These are phyloP conservation scores for Calophaca sinica DNA, from an alignment of 306 rosid species.

Conservation along the genomic window DNA sequence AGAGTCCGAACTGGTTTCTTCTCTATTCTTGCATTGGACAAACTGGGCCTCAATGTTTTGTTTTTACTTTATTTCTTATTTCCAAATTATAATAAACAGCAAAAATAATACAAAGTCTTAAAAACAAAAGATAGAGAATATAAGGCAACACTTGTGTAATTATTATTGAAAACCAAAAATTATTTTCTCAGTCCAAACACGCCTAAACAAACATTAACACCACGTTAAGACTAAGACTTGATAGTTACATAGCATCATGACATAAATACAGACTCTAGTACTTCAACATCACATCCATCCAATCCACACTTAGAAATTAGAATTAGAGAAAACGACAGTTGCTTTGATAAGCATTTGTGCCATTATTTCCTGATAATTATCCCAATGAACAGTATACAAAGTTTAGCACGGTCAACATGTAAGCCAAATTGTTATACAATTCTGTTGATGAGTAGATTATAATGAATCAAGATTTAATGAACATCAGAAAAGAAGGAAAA, in stretches of 20 bases:
- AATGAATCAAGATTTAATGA: constrained; percentile 44
- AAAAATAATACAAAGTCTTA: too few species aligned
- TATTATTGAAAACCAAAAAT: too few species aligned
- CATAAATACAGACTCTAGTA: constrained; percentile 34
- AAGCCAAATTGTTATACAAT: constrained; percentile 43
- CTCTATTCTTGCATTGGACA: too few species aligned
- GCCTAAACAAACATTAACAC: neutral
- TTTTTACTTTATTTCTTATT: too few species aligned
- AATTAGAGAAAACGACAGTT: constrained; percentile 23
- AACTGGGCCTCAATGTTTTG: too few species aligned
- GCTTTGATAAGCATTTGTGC: constrained; percentile 33
- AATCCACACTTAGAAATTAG: neutral
- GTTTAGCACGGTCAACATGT: constrained; percentile 38
- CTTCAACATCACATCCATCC: neutral
- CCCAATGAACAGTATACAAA: constrained; percentile 45
- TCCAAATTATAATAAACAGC: too few species aligned
- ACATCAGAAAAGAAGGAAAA: constrained; percentile 39
- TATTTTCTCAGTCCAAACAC: too few species aligned
- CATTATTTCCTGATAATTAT: constrained; percentile 46
- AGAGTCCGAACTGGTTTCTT: too few species aligned
- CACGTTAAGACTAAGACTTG: neutral
- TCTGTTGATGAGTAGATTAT: constrained; percentile 33
- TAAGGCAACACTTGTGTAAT: too few species aligned
- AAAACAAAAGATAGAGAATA: too few species aligned
- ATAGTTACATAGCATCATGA: neutral